Evolutionary conservation across 2,329 filamentous ascomycete genomes (phyloP).

Genomic region (Fusarium oligoseptatum): DNA sequence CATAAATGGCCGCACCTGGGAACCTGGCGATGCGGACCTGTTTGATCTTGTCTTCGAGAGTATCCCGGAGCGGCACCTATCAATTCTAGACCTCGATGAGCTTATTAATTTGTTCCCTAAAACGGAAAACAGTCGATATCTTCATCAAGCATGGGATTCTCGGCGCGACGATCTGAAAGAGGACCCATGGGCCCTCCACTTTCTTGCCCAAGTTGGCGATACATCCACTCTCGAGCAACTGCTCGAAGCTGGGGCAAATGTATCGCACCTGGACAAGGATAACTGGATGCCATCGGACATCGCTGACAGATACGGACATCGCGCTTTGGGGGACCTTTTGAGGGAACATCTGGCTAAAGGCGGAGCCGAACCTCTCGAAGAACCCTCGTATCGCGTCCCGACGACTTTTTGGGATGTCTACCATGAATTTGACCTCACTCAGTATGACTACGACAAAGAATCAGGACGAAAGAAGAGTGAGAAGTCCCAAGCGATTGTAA

Average conservation of each 20-base stretch:
- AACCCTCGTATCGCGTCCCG: neutral
- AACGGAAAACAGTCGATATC: neutral
- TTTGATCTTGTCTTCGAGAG: neutral
- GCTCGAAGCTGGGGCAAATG: neutral
- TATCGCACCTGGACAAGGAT: neutral
- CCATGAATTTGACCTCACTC: no score
- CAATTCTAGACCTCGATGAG: neutral
- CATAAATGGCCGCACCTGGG: neutral
- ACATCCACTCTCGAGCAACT: neutral
- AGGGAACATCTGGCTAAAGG: no score
- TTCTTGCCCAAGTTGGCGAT: neutral
- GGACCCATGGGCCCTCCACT: neutral
- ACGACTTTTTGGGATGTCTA: neutral
- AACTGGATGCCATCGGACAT: neutral
- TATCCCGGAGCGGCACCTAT: neutral
- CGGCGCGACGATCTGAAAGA: neutral
- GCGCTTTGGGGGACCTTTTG: neutral
- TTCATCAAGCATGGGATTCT: neutral
- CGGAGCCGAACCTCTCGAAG: accelerated
- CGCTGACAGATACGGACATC: neutral
- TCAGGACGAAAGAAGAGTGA: neutral
- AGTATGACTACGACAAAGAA: neutral
- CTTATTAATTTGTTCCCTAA: neutral
- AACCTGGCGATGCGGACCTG: neutral
- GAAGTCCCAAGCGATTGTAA: no score